Percentiles rank a stretch among this genome's conserved stretches.
These are phyloP conservation scores for Cordia subcordata DNA, from an alignment of 257 asterid species.

Conservation along the genomic window DNA sequence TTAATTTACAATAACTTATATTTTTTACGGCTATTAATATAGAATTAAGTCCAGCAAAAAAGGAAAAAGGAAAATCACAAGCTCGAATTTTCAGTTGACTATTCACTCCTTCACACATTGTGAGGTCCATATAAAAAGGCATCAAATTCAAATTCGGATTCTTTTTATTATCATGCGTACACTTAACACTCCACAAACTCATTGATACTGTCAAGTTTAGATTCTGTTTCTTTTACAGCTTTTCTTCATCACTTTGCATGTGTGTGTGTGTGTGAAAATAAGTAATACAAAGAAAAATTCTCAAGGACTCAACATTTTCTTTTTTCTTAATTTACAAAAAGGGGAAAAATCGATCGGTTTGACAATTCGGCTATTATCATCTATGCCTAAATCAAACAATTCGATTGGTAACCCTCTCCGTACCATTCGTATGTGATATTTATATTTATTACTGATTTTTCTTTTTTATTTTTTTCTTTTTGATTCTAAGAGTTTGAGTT, in stretches of 20 bases:
- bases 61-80: too few relatives aligned
- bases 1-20: too few relatives aligned
- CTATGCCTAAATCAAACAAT: conserved; percentile 35
- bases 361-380: not conserved
- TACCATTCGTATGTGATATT: conserved; percentile 31
- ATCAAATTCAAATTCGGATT: not conserved
- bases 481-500: not conserved
- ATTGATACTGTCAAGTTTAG: not conserved
- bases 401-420: conserved; percentile 46
- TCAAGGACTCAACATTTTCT: too few relatives aligned
- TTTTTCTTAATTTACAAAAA: too few relatives aligned
- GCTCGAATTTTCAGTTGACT: too few relatives aligned
- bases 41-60: too few relatives aligned
- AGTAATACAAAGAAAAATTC: too few relatives aligned
- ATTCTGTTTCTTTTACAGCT: not conserved
- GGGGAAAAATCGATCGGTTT: not conserved
- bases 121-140: not conserved
- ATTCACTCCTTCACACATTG: too few relatives aligned
- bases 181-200: not conserved
- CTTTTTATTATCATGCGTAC: not conserved
- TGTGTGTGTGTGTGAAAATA: too few relatives aligned
- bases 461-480: not conserved
- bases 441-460: not conserved
- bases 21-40: too few relatives aligned
- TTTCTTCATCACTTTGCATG: not conserved